Evolutionary conservation across 2,329 filamentous ascomycete species (phyloP).

Genomic region (Fusarium brevicatenulatum): DNA sequence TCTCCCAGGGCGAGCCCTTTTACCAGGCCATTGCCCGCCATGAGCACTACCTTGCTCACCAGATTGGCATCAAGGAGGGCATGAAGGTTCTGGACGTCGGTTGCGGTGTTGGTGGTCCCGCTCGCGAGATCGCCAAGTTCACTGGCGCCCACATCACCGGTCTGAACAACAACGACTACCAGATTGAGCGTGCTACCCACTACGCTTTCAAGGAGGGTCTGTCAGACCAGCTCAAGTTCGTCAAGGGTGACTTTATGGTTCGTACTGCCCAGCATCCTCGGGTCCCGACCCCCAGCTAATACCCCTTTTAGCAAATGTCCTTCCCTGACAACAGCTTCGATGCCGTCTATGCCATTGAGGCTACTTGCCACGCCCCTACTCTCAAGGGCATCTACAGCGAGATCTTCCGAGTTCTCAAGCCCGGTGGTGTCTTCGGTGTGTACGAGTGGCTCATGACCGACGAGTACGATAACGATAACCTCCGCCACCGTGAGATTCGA

Average conservation of each 20-base stretch:
- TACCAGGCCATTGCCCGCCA: slow-evolving; percentile 92
- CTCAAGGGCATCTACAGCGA: slow-evolving; percentile 93
- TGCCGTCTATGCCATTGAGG: slow-evolving; percentile 96
- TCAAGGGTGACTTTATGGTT: slow-evolving; percentile 97
- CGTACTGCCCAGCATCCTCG: slow-evolving; percentile 20
- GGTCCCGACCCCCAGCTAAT: slow-evolving; percentile 15
- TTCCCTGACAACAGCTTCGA: slow-evolving; percentile 94
- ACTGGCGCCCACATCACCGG: slow-evolving; percentile 88
- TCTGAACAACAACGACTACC: slow-evolving; percentile 99
- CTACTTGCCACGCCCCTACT: slow-evolving; percentile 91
- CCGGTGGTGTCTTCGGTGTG: slow-evolving; percentile 93
- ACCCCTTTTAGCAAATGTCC: slow-evolving; percentile 77
- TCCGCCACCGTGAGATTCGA: slow-evolving; percentile 87
- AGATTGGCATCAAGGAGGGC: slow-evolving; percentile 84
- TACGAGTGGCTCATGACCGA: slow-evolving; percentile 99
- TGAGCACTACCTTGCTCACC: slow-evolving; percentile 95
- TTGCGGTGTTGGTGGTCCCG: slow-evolving; percentile 95
- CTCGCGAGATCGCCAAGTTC: slow-evolving; percentile 96
- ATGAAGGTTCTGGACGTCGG: slow-evolving; percentile 96
- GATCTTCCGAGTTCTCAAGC: slow-evolving; percentile 95
- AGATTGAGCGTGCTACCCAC: slow-evolving; percentile 90
- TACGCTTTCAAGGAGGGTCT: slow-evolving; percentile 87
- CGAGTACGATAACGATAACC: slow-evolving; percentile 88
- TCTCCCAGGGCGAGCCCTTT: slow-evolving; percentile 87
- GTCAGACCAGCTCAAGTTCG: slow-evolving; percentile 81